These are phyloP conservation scores for Suillus plorans DNA, from an alignment of 768 basidiomycete species.

Conservation along the genomic window DNA sequence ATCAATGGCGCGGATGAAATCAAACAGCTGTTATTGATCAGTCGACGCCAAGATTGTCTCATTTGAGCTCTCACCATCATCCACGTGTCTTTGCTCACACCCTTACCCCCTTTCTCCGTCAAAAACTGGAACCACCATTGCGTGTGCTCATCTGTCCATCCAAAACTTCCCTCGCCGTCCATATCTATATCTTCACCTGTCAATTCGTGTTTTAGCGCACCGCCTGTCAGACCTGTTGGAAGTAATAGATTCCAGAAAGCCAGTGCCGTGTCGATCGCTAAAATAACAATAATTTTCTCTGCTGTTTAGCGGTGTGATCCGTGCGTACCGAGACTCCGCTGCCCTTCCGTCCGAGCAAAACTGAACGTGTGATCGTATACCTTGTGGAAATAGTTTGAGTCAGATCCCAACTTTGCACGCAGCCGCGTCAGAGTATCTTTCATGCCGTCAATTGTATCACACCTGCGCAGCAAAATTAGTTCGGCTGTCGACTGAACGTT, in stretches of 20 bases:
- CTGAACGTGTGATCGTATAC: conserved; percentile 84
- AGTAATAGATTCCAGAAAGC: conserved; percentile 81
- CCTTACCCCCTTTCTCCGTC: conserved; percentile 59
- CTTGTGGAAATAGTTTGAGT: conserved; percentile 67
- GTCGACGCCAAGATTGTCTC: conserved; percentile 8
- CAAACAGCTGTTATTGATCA: conserved; percentile 56
- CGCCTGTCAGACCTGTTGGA: conserved; percentile 66
- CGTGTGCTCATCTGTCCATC: conserved; percentile 64
- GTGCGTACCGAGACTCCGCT: conserved; percentile 71
- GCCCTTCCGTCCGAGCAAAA: conserved; percentile 73
- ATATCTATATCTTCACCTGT: conserved; percentile 48
- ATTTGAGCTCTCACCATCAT: conserved; percentile 55
- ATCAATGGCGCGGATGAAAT: conserved; percentile 77
- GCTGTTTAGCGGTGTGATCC: not conserved
- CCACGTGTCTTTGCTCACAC: conserved; percentile 90
- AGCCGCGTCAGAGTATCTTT: conserved; percentile 52
- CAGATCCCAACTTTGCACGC: conserved; percentile 57
- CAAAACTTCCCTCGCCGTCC: conserved; percentile 41
- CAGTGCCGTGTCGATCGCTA: conserved; percentile 69
- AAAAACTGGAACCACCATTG: conserved; percentile 83
- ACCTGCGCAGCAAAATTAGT: conserved; percentile 36
- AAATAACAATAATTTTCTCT: not conserved
- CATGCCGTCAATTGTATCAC: conserved; percentile 67
- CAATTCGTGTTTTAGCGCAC: conserved; percentile 53
- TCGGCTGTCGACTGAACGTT: conserved; percentile 4